Percentiles rank a stretch among this genome's conserved stretches.
These are phyloP conservation scores for Coffea canephora DNA, from an alignment of 257 asterid genomes.

Conservation along the genomic window DNA sequence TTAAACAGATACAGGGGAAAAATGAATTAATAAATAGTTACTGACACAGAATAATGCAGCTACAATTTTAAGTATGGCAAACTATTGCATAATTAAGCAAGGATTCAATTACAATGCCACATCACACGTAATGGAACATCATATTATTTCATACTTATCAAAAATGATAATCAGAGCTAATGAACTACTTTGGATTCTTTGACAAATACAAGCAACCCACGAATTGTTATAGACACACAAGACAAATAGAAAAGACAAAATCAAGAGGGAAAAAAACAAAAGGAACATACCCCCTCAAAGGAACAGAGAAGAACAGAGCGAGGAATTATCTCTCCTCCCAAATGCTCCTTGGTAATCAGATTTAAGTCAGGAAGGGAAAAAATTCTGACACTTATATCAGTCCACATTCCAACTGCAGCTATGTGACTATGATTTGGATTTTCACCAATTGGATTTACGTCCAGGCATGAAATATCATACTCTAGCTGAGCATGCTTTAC, in stretches of 20 bases:
- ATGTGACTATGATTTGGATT: slow-evolving; percentile 71
- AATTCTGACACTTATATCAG: slow-evolving; percentile 76
- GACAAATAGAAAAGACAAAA: not conserved
- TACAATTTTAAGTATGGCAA: too few species aligned
- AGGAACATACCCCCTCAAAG: slow-evolving; percentile 84
- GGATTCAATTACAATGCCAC: not conserved
- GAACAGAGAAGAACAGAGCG: slow-evolving; percentile 94
- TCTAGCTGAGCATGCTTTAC: slow-evolving; percentile 73
- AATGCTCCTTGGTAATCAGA: slow-evolving; percentile 75
- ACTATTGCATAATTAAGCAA: not conserved
- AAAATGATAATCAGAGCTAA: not conserved
- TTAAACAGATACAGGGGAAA: not conserved
- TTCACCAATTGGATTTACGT: slow-evolving; percentile 89
- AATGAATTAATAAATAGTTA: not conserved
- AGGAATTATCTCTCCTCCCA: slow-evolving; percentile 98
- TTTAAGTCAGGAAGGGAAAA: slow-evolving; percentile 86
- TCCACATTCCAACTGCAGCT: slow-evolving; percentile 99
- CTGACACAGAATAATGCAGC: not conserved
- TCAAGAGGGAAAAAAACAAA: slow-evolving; percentile 4
- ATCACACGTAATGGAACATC: not conserved
- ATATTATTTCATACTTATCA: not conserved
- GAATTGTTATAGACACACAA: not conserved
- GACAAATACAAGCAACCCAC: not conserved
- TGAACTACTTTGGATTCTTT: not conserved
- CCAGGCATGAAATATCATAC: slow-evolving; percentile 93